phyloP scores from a whole-genome alignment of 306 rosid species.

The Pyrus betulifolia region DNA sequence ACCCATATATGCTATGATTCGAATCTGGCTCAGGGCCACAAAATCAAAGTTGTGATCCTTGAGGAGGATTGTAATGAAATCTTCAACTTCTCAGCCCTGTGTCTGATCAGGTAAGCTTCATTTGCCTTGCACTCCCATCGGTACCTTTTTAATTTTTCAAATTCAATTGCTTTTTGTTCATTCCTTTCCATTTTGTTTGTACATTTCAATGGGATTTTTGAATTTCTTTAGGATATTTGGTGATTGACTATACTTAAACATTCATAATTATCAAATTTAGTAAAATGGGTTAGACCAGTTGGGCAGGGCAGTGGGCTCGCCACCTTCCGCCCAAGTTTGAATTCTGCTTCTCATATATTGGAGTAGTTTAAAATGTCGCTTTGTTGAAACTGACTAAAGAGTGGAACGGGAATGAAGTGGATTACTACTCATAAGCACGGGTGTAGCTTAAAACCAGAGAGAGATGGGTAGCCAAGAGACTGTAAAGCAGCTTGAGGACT shows the following conservation, averaged over 20 bases:
- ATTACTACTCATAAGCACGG: background rate
- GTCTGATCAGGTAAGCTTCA: constrained; percentile 1
- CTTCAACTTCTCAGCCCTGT: background rate
- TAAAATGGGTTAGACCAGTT: background rate
- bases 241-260: background rate
- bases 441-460: background rate
- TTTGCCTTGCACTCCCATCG: background rate
- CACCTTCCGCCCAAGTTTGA: too few relatives aligned
- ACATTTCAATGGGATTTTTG: background rate
- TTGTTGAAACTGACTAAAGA: background rate
- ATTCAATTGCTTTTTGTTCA: background rate
- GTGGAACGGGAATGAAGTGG: background rate
- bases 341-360: too few relatives aligned
- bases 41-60: background rate
- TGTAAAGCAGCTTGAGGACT: constrained; percentile 78
- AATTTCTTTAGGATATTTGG: background rate
- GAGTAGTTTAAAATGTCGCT: too few relatives aligned
- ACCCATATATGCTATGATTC: background rate
- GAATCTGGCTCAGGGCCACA: background rate
- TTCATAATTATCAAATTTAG: background rate
- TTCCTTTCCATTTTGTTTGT: background rate
- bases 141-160: background rate
- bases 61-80: background rate
- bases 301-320: too few relatives aligned
- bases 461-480: constrained; percentile 62